Evolutionary conservation across 2,329 filamentous ascomycete genomes (phyloP), one percentile per base, ranked within the genome.

Genomic region (Xylaria sp.): DNA sequence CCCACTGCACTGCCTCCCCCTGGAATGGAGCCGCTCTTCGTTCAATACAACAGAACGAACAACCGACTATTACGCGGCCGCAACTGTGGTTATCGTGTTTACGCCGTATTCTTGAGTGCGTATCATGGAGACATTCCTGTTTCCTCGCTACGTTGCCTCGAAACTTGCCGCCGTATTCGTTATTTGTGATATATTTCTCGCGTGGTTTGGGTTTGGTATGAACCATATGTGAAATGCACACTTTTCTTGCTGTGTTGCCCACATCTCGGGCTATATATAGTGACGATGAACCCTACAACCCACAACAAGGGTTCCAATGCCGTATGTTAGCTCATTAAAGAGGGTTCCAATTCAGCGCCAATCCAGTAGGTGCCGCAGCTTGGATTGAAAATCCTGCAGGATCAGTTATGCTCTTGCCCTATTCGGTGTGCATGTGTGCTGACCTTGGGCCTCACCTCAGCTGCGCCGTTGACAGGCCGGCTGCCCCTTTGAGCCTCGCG

Each of bases 371-470:
- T 55, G 39, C 39, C 33, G 56, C 25, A 28, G 23, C 12, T 12
- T 6, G 13, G 39, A 18, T 12, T 2, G 13, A 18, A 28, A 33
- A 67, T 70, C 68, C 68, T 68, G 51, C 3, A 65, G 68, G 68
- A 70, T 70, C 18, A 48, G 33, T 31, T 43, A 64, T 25, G 20
- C 68, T 64, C 68, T 64, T 64, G 43, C 64, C 56, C 31, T 58
- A 64, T 58, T 43, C 12, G 63, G 62, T n/a, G 28, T 31, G 8
- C 49, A 39, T 23, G 20, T 31, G 12, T 55, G 54, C 33, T 28
- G 46, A 69, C 67, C 58, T 66, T 60, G 55, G 52, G 49, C 33
- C 33, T 36, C 33, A 36, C 33, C 8, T 36, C 10, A 36, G 33
- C 1, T 36, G 33, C 33, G 2, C 33, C 33, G 1, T 36, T 36